A percentile compares a stretch with the other conserved stretches of the same genome.
Evolutionary conservation across 225 moss, liverwort and hornwort species (phyloP).

Genomic region (Antitrichia curtipendula): DNA sequence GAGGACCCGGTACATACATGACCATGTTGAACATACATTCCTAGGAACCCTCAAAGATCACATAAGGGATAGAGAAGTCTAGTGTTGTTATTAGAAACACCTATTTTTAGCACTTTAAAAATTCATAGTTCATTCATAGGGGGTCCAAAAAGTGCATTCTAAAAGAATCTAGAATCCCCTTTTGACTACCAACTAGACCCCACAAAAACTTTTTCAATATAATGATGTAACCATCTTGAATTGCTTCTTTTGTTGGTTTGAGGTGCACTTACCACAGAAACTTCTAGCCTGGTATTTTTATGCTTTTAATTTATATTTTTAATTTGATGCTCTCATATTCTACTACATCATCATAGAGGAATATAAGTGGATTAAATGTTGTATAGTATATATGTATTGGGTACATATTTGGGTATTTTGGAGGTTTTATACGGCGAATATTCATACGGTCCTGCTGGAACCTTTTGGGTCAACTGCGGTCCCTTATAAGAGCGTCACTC

Average conservation of each 20-base stretch:
- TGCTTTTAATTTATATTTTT: neutral
- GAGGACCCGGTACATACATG: too few species aligned
- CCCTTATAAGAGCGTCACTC: too few species aligned
- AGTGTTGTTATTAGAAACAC: too few species aligned
- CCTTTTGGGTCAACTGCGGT: neutral
- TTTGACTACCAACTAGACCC: neutral
- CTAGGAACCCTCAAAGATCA: neutral
- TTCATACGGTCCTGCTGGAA: neutral
- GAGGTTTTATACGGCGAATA: neutral
- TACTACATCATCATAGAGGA: neutral
- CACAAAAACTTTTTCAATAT: neutral
- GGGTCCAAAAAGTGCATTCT: neutral
- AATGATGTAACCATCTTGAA: neutral
- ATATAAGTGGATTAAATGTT: too few species aligned
- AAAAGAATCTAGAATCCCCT: neutral
- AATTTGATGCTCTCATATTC: neutral
- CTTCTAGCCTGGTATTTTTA: neutral
- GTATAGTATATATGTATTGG: too few species aligned
- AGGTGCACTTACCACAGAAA: neutral
- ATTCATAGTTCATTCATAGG: neutral
- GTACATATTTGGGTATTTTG: rapidly evolving
- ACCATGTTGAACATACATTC: too few species aligned
- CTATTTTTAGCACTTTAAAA: too few species aligned
- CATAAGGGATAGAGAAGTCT: too few species aligned
- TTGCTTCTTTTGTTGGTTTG: neutral